Base-by-base conservation (phyloP, 768 basidiomycete species). In the Pulveroboletus sp. region DNA sequence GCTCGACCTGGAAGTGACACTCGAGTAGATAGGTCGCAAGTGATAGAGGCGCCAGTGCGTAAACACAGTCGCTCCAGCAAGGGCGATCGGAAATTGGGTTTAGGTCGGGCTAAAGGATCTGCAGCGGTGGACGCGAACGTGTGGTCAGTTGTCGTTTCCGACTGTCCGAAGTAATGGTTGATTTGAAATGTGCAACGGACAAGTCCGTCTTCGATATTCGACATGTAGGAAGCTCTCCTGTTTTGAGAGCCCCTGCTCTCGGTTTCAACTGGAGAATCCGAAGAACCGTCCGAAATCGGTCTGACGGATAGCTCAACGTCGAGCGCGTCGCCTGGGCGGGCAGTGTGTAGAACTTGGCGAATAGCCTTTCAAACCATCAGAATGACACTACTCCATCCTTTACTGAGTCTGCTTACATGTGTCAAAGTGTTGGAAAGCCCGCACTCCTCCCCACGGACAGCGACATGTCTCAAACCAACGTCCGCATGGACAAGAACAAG, bases 401-500 rank as follows among this genome's bases (percentile, higher is more conserved):
- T 50, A 31, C 14, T 27, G 49, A 34, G 21, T 43, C 33, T 43
- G 76, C 91, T 74, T 72, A 95, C 94, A 75, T 94, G 87, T 33
- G 84, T 83, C 48, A 97, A 66, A 3, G 84, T 79, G 71, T 87
- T 94, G 33, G 82, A 82, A 51, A 95, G 72, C 9, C 85, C 92
- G 59, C 82, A 85, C 60, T 93, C 94, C 57, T 92, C 88, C 17
- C 90, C 92, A 57, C 74, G 80, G 13, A 95, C 92, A 48, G 81
- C 84, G 42, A 93, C 77, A 56, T 94, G 90, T 71, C 88, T 89
- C 75, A 97, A 76, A 19, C 85, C 86, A 19, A 87, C 84, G 64
- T 95, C 93, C 17, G 85, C 88, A 59, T 97, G 93, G 64, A 86
- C 94, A 12, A 97, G 71, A 16, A 95, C 91, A 54, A 97, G 72